Evolutionary conservation across 768 basidiomycete genomes (phyloP).

Genomic region (Exsudoporus frostii): DNA sequence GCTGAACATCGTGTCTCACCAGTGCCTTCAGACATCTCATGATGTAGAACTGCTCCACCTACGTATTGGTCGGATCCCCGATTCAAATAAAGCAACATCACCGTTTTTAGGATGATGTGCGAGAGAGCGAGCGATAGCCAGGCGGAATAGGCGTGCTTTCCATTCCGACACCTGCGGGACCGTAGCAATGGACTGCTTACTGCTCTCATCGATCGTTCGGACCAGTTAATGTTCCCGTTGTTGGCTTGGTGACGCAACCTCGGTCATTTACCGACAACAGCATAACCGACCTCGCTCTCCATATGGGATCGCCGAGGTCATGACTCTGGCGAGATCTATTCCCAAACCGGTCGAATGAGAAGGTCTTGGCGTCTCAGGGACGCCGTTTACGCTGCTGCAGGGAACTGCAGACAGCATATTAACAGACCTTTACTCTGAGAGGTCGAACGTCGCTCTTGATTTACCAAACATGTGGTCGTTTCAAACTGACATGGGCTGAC

Average conservation of each 20-base stretch:
- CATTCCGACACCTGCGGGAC: conserved; percentile 27
- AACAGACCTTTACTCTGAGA: background rate
- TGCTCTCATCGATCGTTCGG: conserved; percentile 20
- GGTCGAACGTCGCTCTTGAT: background rate
- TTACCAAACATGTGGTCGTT: conserved; percentile 13
- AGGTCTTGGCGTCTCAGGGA: background rate
- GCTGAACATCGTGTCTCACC: conserved; percentile 15
- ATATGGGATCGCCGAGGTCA: conserved; percentile 18
- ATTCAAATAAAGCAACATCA: conserved; percentile 18
- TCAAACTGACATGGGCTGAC: conserved; percentile 10
- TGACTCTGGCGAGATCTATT: conserved; percentile 13
- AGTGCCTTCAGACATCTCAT: conserved; percentile 10
- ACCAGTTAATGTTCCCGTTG: conserved; percentile 7
- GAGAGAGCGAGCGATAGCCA: conserved; percentile 23
- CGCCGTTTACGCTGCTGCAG: background rate
- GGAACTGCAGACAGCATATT: background rate
- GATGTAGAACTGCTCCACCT: conserved; percentile 19
- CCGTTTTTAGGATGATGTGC: conserved; percentile 13
- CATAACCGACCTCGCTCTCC: conserved; percentile 8
- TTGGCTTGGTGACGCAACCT: conserved; percentile 23
- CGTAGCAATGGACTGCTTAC: conserved; percentile 19
- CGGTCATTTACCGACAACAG: conserved; percentile 17
- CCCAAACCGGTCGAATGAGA: conserved; percentile 3
- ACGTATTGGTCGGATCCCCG: conserved; percentile 21
- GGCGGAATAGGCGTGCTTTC: conserved; percentile 30